Conservation (phyloP, 2,329 filamentous ascomycete genomes). For the Trichoderma oligosporum region DNA sequence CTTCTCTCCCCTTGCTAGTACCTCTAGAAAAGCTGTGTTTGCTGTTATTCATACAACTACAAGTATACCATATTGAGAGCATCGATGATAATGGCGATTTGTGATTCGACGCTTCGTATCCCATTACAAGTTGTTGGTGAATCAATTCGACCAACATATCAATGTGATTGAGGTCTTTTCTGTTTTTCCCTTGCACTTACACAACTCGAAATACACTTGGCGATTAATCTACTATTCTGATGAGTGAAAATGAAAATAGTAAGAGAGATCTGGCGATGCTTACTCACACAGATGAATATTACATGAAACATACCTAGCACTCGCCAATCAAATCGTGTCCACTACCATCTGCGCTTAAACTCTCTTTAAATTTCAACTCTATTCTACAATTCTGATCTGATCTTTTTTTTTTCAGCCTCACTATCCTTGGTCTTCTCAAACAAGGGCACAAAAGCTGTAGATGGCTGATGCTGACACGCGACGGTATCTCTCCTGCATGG, state of each 20-base stretch:
- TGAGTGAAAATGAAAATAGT: too few species aligned
- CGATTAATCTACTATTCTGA: too few species aligned
- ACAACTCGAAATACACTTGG: too few species aligned
- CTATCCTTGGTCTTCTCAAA: background rate
- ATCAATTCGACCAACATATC: background rate
- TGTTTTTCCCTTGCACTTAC: too few species aligned
- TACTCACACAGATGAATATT: too few species aligned
- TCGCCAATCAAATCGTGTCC: too few species aligned
- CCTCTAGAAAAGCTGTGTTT: too few species aligned
- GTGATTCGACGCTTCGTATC: constrained; percentile 17
- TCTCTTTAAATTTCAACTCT: background rate
- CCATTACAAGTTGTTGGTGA: background rate
- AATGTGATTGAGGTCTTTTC: background rate
- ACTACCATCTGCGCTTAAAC: background rate
- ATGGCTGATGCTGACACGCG: constrained; percentile 2
- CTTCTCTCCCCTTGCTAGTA: background rate
- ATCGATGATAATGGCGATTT: background rate
- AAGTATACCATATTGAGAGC: constrained; percentile 10
- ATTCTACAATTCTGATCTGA: too few species aligned
- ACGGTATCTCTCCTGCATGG: background rate
- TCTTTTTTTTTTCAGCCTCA: background rate
- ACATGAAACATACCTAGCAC: too few species aligned
- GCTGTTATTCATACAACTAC: background rate
- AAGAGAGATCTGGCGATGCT: too few species aligned
- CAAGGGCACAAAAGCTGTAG: background rate